Percentiles rank a stretch among this genome's conserved stretches.
phyloP scores from a whole-genome alignment of 2,329 filamentous ascomycete species.

The Cordyceps pruinosa region DNA sequence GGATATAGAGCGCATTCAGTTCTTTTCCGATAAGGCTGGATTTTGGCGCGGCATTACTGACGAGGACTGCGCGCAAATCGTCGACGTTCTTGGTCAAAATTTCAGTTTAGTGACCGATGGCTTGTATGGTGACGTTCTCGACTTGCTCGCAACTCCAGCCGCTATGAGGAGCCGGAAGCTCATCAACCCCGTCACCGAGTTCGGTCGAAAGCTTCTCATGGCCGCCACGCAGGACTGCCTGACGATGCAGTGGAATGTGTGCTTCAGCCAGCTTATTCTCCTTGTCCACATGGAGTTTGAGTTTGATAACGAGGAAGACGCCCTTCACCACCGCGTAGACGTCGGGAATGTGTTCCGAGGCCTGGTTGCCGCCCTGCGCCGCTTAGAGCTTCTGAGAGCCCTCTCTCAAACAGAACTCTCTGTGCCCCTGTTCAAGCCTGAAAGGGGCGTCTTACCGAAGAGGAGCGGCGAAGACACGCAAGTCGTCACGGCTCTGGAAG shows the following conservation, averaged over 20 bases:
- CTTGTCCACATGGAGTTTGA: constrained; percentile 83
- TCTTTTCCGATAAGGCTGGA: constrained; percentile 70
- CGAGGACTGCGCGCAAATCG: constrained; percentile 68
- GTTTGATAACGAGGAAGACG: constrained; percentile 65
- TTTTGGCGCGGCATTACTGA: constrained; percentile 76
- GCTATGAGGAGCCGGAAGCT: constrained; percentile 40
- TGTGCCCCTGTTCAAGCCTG: constrained; percentile 37
- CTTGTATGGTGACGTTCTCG: constrained; percentile 46
- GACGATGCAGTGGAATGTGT: constrained; percentile 62
- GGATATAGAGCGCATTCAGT: constrained; percentile 66
- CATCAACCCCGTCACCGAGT: constrained; percentile 57
- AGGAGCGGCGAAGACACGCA: constrained; percentile 40
- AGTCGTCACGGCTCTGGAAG: constrained; percentile 52
- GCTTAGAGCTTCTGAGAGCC: constrained; percentile 69
- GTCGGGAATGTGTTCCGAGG: constrained; percentile 64
- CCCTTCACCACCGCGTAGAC: constrained; percentile 51
- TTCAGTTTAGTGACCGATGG: constrained; percentile 51
- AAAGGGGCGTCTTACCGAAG: constrained; percentile 30
- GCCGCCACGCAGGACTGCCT: constrained; percentile 74
- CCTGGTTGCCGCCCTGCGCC: constrained; percentile 63
- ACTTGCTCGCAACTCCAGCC: constrained; percentile 38
- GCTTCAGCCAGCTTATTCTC: constrained; percentile 76
- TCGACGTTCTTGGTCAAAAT: constrained; percentile 59
- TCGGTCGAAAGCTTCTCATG: constrained; percentile 69
- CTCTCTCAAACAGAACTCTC: constrained; percentile 53